Percentiles rank a stretch among this genome's conserved stretches.
Evolutionary conservation across 108 stramenopile species (phyloP).

Genomic region (Discostella stelligeroides): DNA sequence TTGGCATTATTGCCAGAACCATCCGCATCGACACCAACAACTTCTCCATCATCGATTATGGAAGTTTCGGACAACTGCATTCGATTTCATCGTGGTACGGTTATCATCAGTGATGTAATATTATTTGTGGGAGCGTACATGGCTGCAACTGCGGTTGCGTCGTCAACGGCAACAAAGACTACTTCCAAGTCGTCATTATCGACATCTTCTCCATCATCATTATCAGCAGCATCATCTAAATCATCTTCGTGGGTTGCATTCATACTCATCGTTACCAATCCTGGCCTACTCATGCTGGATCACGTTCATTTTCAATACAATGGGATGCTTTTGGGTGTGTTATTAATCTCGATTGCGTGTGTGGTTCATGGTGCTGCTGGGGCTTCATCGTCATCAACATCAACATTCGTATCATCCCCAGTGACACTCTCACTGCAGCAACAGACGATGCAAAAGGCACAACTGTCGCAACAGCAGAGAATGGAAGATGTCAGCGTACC

Average conservation of each 20-base stretch:
- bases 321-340: slow-evolving; percentile 88
- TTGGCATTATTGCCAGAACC: no score
- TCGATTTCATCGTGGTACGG: slow-evolving; percentile 78
- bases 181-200: no score
- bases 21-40: slow-evolving; percentile 56
- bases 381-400: slow-evolving; percentile 1
- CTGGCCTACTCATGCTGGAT: slow-evolving; percentile 91
- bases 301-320: slow-evolving; percentile 98
- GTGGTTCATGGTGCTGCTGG: slow-evolving; percentile 54
- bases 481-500: no score
- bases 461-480: no score
- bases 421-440: no score
- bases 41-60: slow-evolving; percentile 3
- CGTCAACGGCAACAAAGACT: no score
- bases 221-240: not conserved
- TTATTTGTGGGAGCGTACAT: slow-evolving; percentile 68
- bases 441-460: no score
- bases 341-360: slow-evolving; percentile 74
- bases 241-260: slow-evolving; percentile 41
- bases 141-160: slow-evolving; percentile 34
- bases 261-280: slow-evolving; percentile 65
- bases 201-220: no score
- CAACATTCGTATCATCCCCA: no score
- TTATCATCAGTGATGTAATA: slow-evolving; percentile 71
- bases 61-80: slow-evolving; percentile 55